phyloP scores from a whole-genome alignment of 441 rosid species.

The Erodium texanum region DNA sequence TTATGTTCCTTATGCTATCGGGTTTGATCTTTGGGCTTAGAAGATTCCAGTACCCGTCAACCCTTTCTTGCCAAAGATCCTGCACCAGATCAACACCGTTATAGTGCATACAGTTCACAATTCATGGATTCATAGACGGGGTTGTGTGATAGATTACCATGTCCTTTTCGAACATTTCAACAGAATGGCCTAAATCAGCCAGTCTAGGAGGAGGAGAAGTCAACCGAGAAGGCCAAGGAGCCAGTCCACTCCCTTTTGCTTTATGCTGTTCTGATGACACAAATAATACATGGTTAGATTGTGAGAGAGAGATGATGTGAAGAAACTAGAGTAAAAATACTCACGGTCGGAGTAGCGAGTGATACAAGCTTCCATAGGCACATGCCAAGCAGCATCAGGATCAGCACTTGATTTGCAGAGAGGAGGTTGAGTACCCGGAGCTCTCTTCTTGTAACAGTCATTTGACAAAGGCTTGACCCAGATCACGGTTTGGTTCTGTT shows the following conservation, averaged over 20 bases:
- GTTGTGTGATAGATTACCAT: conserved; percentile 14
- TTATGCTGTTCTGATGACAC: conserved; percentile 54
- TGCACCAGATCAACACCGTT: conserved; percentile 20
- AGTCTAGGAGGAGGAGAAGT: conserved; percentile 26
- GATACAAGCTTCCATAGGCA: conserved; percentile 89
- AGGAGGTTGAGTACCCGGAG: conserved; percentile 83
- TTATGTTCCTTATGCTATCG: conserved; percentile 67
- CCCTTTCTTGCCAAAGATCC: conserved; percentile 73
- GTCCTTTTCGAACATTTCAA: conserved; percentile 26
- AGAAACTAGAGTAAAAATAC: conserved; percentile 26
- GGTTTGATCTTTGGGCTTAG: conserved; percentile 61
- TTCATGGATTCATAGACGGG: not conserved
- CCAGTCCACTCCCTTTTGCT: conserved; percentile 36
- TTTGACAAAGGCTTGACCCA: conserved; percentile 95
- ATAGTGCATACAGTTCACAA: not conserved
- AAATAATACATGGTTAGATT: not conserved
- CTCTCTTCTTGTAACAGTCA: conserved; percentile 81
- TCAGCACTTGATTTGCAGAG: conserved; percentile 76
- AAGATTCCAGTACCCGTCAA: conserved; percentile 73
- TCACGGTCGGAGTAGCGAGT: conserved; percentile 82
- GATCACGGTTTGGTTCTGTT: conserved; percentile 88
- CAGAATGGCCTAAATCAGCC: conserved; percentile 26
- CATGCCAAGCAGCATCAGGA: conserved; percentile 81
- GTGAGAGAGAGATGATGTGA: not conserved
- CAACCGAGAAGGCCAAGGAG: conserved; percentile 30